Base-by-base conservation (phyloP, 169 alveolate species). In the Besnoitia besnoiti region DNA sequence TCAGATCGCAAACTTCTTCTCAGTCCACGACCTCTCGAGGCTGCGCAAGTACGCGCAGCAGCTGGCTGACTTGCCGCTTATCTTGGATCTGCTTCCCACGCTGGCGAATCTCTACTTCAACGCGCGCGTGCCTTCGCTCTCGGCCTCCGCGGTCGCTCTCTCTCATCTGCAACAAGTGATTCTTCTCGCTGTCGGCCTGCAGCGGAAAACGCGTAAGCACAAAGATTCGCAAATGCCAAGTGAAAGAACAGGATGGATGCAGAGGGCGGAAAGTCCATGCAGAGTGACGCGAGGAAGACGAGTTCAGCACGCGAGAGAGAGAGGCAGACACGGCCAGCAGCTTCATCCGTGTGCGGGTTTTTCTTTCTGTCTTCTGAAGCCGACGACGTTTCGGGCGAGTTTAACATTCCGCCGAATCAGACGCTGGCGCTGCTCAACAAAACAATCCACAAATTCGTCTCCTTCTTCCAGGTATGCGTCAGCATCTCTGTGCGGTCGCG, bases 361-460 rank as follows among this genome's bases (percentile, higher is more conserved):
- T 49, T 51, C 73, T 90, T n/a, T 39, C 14, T 8, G 2, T 35
- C 3, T 19, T 61, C 24, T 30, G 44, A 85, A 93, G 94, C 94
- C 42, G 89, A 90, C 73, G 90, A 79, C 51, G 77, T 91, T 61
- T 61, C 95, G 47, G 84, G 42, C 42, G 96, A 95, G 85, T 92
- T 93, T 85, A 76, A 73, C 35, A 93, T 92, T 19, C 96, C 96
- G 0, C 91, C 90, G 0, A 91, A 93, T 39, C 96, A 95, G 93
- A 85, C 91, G 50, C 79, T 93, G 82, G 96, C 96, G 7, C 92
- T 95, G 67, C 91, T 95, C 85, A 95, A 93, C 94, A 95, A 95
- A 90, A 93, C 94, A 12, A 59, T 76, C 24, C 89, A 88, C 24
- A 93, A 93, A 59, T 27, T 87, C 35, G 76, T 46, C 40, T 50